Evolutionary conservation across 2,329 filamentous ascomycete genomes (phyloP).

Genomic region (Huntiella decipiens): DNA sequence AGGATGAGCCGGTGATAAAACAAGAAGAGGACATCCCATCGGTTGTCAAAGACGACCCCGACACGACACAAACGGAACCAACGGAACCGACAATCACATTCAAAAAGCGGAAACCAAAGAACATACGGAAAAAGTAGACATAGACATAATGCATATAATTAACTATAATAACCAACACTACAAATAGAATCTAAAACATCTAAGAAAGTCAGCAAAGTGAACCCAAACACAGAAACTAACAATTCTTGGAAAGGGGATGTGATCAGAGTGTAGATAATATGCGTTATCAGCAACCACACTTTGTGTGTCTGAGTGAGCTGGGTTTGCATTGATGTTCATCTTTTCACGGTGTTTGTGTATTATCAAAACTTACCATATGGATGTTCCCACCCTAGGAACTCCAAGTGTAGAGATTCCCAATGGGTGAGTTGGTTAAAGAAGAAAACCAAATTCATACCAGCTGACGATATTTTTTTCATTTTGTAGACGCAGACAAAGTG

Average conservation of each 20-base stretch:
- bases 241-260: background rate
- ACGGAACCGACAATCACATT: conserved; percentile 33
- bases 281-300: conserved; percentile 10
- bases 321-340: conserved; percentile 10
- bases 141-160: background rate
- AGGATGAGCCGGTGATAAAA: background rate
- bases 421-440: no score
- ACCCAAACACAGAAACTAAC: background rate
- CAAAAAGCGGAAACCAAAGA: conserved; percentile 61
- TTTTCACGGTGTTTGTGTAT: conserved; percentile 2
- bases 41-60: background rate
- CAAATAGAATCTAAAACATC: background rate
- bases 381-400: no score
- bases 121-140: conserved; percentile 36
- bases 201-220: background rate
- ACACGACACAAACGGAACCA: background rate
- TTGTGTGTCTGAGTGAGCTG: conserved; percentile 11
- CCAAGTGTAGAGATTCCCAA: no score
- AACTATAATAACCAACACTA: background rate
- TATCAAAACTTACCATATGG: conserved; percentile 4
- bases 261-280: conserved; percentile 11
- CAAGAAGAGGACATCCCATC: background rate
- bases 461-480: no score
- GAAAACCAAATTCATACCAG: no score
- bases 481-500: no score